These are phyloP conservation scores for Sclerotinia subarctica DNA, from an alignment of 2,329 filamentous ascomycete genomes.

Conservation along the genomic window DNA sequence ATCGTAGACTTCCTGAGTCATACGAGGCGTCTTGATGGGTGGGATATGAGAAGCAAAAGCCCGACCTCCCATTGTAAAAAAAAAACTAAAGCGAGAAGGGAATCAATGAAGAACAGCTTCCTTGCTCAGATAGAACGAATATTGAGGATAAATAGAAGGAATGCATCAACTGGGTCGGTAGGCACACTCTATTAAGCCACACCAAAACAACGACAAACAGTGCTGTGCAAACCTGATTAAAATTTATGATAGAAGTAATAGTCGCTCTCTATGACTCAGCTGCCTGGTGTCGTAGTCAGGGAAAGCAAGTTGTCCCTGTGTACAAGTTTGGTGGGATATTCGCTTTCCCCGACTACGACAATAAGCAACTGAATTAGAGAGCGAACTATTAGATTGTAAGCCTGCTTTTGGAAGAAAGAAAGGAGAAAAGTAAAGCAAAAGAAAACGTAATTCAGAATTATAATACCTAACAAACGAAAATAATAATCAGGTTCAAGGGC, in stretches of 20 bases:
- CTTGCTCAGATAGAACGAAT: background rate
- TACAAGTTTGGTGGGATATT: too few relatives aligned
- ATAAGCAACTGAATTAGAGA: background rate
- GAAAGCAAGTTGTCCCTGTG: too few relatives aligned
- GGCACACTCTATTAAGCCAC: background rate
- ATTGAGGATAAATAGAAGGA: background rate
- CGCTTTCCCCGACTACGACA: too few relatives aligned
- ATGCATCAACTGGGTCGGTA: background rate
- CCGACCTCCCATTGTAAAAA: slow-evolving; percentile 60
- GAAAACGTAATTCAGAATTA: background rate
- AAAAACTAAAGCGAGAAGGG: background rate
- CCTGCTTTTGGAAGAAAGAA: background rate
- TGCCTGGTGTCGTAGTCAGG: too few relatives aligned
- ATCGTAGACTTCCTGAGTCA: slow-evolving; percentile 57
- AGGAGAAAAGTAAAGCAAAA: background rate
- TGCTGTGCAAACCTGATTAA: background rate
- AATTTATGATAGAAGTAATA: background rate
- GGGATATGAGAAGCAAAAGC: slow-evolving; percentile 50
- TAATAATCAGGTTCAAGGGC: background rate
- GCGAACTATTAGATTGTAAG: too few relatives aligned
- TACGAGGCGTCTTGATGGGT: slow-evolving; percentile 62
- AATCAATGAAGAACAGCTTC: background rate
- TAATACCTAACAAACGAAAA: background rate
- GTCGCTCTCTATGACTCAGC: too few relatives aligned
- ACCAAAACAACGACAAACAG: background rate